phyloP scores from a whole-genome alignment of 345 rosid genomes.

The Gossypium australe region DNA sequence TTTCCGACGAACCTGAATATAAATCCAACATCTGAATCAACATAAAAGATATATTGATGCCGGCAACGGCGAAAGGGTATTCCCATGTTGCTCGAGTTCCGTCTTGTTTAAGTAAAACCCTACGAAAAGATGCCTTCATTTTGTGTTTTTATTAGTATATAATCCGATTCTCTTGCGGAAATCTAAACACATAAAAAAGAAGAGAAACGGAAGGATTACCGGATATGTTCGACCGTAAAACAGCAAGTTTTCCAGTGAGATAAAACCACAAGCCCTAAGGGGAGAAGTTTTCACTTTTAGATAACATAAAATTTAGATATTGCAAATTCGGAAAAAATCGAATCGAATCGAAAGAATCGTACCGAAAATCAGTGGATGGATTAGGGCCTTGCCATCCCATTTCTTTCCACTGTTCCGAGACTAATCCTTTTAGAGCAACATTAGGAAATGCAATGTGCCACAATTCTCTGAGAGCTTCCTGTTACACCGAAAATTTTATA shows the following conservation, averaged over 20 bases:
- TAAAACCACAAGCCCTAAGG: slow-evolving; percentile 84
- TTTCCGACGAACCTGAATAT: slow-evolving; percentile 41
- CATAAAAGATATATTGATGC: slow-evolving; percentile 90
- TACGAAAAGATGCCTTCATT: slow-evolving; percentile 90
- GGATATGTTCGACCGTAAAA: slow-evolving; percentile 81
- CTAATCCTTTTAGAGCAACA: slow-evolving; percentile 53
- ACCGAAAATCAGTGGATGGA: slow-evolving; percentile 99
- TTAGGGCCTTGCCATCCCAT: slow-evolving; percentile 99
- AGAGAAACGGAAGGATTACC: slow-evolving; percentile 37
- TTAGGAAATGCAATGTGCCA: slow-evolving; percentile 78
- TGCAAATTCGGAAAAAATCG: not conserved
- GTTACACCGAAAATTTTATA: slow-evolving; percentile 11
- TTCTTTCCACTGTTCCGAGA: slow-evolving; percentile 96
- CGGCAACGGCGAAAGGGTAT: slow-evolving; percentile 98
- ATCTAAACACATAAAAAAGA: not conserved
- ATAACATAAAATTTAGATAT: not conserved
- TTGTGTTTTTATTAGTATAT: slow-evolving; percentile 41
- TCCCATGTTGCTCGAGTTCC: slow-evolving; percentile 90
- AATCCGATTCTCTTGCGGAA: slow-evolving; percentile 9
- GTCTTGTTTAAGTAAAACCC: slow-evolving; percentile 83
- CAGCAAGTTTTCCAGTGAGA: slow-evolving; percentile 84
- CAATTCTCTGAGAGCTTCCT: slow-evolving; percentile 81
- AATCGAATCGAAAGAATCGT: slow-evolving; percentile 13
- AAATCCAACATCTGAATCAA: slow-evolving; percentile 91
- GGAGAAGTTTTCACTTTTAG: slow-evolving; percentile 11